A percentile compares a stretch with the other conserved stretches of the same genome.
Conservation (phyloP, 345 rosid genomes). For the Psidium guajava region DNA sequence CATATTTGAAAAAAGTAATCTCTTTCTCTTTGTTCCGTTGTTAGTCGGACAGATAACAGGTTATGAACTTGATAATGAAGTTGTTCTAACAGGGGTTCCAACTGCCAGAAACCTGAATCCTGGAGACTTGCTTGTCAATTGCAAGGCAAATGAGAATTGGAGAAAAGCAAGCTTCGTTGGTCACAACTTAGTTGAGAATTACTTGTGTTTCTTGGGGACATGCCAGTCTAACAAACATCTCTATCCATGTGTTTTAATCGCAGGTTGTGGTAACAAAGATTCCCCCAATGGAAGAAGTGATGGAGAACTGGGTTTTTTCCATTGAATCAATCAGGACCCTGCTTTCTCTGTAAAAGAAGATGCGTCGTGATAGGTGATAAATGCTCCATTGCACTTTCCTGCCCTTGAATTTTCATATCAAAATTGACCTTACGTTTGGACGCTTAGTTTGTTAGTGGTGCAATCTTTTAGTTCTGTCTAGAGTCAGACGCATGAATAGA, state of each 20-base stretch:
- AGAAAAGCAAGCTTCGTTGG: background rate
- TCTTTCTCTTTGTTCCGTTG: background rate
- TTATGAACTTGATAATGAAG: background rate
- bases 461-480: background rate
- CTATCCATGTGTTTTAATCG: background rate
- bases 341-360: background rate
- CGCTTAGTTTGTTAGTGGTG: background rate
- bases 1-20: slow-evolving; percentile 54
- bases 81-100: background rate
- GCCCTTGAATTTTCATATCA: background rate
- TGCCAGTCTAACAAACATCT: background rate
- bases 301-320: background rate
- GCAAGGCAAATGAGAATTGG: background rate
- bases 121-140: slow-evolving; percentile 88
- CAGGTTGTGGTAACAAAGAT: slow-evolving; percentile 75
- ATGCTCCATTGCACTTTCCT: background rate
- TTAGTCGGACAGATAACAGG: background rate
- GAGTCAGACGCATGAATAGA: background rate
- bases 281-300: slow-evolving; percentile 91
- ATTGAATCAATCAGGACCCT: too few species aligned
- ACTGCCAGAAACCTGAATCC: slow-evolving; percentile 64
- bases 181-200: background rate
- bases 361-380: background rate
- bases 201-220: background rate
- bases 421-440: background rate